Evolutionary conservation across 2,329 filamentous ascomycete species (phyloP).

Genomic region (Fonsecaea pedrosoi): DNA sequence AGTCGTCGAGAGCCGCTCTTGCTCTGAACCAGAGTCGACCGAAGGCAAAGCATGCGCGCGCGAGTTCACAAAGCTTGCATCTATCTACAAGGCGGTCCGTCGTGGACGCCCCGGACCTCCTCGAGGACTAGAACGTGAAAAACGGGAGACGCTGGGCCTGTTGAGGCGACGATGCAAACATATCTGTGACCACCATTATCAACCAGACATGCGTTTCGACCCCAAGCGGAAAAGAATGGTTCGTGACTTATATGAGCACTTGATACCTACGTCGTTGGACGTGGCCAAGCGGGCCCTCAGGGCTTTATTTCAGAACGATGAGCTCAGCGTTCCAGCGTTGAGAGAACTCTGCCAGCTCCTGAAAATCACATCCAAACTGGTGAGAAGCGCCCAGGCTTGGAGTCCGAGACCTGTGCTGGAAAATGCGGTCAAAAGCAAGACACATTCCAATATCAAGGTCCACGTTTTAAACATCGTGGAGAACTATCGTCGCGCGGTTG

Average conservation of each 20-base stretch:
- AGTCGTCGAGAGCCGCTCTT: slow-evolving; percentile 10
- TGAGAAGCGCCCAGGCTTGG: slow-evolving; percentile 25
- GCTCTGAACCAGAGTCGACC: slow-evolving; percentile 21
- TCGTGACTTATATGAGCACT: slow-evolving; percentile 35
- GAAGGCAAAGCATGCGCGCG: slow-evolving; percentile 26
- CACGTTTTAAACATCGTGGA: slow-evolving; percentile 24
- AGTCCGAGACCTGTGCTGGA: slow-evolving; percentile 24
- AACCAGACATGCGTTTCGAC: slow-evolving; percentile 1
- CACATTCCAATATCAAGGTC: slow-evolving; percentile 22
- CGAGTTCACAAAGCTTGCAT: slow-evolving; percentile 12
- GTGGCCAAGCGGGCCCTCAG: slow-evolving; percentile 30
- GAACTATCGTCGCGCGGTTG: slow-evolving; percentile 11
- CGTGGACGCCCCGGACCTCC: not conserved
- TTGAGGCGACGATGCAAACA: slow-evolving; percentile 23
- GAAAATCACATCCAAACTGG: slow-evolving; percentile 12
- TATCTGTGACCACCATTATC: slow-evolving; percentile 1
- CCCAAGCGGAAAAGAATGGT: slow-evolving; percentile 22
- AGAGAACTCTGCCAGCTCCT: slow-evolving; percentile 27
- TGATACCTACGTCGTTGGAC: slow-evolving; percentile 32
- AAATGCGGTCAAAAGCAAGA: slow-evolving; percentile 29
- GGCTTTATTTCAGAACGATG: slow-evolving; percentile 20
- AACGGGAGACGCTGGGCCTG: slow-evolving; percentile 3
- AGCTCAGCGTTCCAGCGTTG: slow-evolving; percentile 17
- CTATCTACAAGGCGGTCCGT: slow-evolving; percentile 16
- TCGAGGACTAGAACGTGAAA: not conserved